Evolutionary conservation across 805 yeast genomes (phyloP).

Genomic region (Kuraishia cidri): DNA sequence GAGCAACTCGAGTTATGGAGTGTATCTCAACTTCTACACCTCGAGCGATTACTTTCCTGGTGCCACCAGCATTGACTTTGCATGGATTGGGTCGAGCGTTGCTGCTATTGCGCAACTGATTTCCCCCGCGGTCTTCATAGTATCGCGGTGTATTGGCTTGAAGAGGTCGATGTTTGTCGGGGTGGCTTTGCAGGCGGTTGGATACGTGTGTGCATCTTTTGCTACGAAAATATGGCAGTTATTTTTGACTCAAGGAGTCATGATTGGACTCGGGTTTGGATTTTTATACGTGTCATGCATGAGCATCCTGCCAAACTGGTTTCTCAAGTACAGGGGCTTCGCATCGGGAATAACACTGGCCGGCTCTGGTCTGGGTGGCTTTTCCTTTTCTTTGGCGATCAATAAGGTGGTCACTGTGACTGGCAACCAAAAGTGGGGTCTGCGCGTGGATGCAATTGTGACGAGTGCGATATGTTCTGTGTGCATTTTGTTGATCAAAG

Average conservation of each 20-base stretch:
- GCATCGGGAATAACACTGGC: constrained; percentile 38
- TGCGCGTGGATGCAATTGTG: constrained; percentile 32
- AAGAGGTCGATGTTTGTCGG: constrained; percentile 35
- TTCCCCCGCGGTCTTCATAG: constrained; percentile 44
- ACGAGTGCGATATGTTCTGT: constrained; percentile 24
- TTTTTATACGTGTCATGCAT: constrained; percentile 33
- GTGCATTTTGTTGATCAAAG: constrained; percentile 23
- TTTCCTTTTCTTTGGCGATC: constrained; percentile 33
- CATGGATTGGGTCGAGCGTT: constrained; percentile 52
- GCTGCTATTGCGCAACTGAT: constrained; percentile 47
- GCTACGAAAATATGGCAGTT: constrained; percentile 40
- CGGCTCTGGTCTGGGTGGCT: constrained; percentile 46
- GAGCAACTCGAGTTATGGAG: constrained; percentile 49
- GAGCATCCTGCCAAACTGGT: constrained; percentile 39
- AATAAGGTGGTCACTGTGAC: constrained; percentile 27
- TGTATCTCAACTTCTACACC: constrained; percentile 44
- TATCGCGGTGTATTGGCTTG: constrained; percentile 41
- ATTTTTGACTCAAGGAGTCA: constrained; percentile 41
- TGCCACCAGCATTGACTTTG: constrained; percentile 47
- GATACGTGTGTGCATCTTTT: constrained; percentile 36
- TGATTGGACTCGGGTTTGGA: constrained; percentile 39
- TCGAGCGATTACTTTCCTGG: constrained; percentile 37
- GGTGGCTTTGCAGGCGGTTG: constrained; percentile 27
- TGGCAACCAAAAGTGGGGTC: constrained; percentile 24
- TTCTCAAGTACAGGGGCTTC: constrained; percentile 30